A percentile compares a stretch with the other conserved stretches of the same genome.
Evolutionary conservation across 2,329 filamentous ascomycete species (phyloP).

Genomic region (Alternaria ethzedia): DNA sequence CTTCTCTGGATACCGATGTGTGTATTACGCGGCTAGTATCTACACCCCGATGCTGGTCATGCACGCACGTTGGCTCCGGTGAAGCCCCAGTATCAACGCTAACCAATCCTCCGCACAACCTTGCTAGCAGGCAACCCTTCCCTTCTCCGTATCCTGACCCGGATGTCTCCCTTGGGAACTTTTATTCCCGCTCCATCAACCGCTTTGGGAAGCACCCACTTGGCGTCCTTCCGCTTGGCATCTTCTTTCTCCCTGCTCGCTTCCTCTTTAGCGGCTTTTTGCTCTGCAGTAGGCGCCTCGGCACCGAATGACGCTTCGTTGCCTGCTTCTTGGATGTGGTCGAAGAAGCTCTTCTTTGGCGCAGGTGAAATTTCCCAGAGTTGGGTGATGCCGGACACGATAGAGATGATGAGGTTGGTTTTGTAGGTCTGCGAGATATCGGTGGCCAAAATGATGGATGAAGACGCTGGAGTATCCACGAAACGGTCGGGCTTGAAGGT

Average conservation of each 20-base stretch:
- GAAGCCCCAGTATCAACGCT: slow-evolving; percentile 2
- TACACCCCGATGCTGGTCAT: neutral
- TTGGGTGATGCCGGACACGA: slow-evolving; percentile 43
- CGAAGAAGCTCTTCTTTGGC: slow-evolving; percentile 41
- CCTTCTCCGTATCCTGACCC: slow-evolving; percentile 59
- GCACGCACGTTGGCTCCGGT: slow-evolving; percentile 1
- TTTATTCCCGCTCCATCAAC: slow-evolving; percentile 57
- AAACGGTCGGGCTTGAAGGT: slow-evolving; percentile 40
- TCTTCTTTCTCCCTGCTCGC: slow-evolving; percentile 11
- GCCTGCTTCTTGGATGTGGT: slow-evolving; percentile 41
- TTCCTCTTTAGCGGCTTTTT: slow-evolving; percentile 16
- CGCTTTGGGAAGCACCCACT: slow-evolving; percentile 60
- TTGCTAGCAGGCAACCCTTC: slow-evolving; percentile 28
- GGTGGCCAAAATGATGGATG: slow-evolving; percentile 23
- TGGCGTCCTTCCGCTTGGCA: slow-evolving; percentile 18
- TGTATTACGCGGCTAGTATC: neutral
- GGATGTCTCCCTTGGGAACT: slow-evolving; percentile 59
- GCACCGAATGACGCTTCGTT: slow-evolving; percentile 39
- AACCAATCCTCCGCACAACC: slow-evolving; percentile 18
- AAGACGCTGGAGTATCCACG: slow-evolving; percentile 12
- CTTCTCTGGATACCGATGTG: neutral
- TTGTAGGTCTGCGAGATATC: slow-evolving; percentile 26
- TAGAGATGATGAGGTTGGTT: slow-evolving; percentile 32
- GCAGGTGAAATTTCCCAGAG: slow-evolving; percentile 45
- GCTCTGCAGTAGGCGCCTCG: slow-evolving; percentile 22